These are phyloP conservation scores for Byssothecium circinans DNA, from an alignment of 2,329 filamentous ascomycete genomes.

Conservation along the genomic window DNA sequence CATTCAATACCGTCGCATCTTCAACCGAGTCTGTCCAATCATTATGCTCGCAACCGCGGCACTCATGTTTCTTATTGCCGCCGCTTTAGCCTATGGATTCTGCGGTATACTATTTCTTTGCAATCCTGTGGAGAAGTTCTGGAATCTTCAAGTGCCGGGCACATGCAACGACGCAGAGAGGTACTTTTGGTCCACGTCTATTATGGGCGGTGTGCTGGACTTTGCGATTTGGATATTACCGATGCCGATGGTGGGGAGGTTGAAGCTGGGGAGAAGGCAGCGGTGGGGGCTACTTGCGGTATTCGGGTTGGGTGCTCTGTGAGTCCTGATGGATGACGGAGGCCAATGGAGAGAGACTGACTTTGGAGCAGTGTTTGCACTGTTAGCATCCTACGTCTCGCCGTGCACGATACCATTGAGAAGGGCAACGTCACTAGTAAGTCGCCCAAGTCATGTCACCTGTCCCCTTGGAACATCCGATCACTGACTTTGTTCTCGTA, in stretches of 20 bases:
- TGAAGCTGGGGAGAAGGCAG: constrained; percentile 37
- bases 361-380: constrained; percentile 26
- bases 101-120: constrained; percentile 36
- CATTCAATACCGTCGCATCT: constrained; percentile 35
- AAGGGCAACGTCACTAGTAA: constrained; percentile 26
- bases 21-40: constrained; percentile 12
- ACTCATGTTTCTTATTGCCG: constrained; percentile 20
- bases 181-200: constrained; percentile 30
- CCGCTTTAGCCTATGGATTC: constrained; percentile 27
- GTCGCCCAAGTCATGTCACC: too few species aligned
- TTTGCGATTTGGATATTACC: constrained; percentile 36
- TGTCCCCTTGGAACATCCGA: too few species aligned
- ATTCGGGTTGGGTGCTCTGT: constrained; percentile 44
- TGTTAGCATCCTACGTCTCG: constrained; percentile 32
- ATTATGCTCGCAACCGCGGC: constrained; percentile 17
- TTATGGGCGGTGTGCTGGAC: constrained; percentile 34
- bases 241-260: constrained; percentile 28
- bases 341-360: neutral
- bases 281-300: constrained; percentile 36
- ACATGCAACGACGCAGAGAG: constrained; percentile 25
- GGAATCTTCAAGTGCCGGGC: constrained; percentile 21
- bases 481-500: neutral
- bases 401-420: constrained; percentile 22
- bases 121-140: constrained; percentile 28
- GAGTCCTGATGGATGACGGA: constrained; percentile 8